Percentiles rank a stretch among this genome's conserved stretches.
These are phyloP conservation scores for Solanum pinnatisectum DNA, from an alignment of 257 asterid species.

Conservation along the genomic window DNA sequence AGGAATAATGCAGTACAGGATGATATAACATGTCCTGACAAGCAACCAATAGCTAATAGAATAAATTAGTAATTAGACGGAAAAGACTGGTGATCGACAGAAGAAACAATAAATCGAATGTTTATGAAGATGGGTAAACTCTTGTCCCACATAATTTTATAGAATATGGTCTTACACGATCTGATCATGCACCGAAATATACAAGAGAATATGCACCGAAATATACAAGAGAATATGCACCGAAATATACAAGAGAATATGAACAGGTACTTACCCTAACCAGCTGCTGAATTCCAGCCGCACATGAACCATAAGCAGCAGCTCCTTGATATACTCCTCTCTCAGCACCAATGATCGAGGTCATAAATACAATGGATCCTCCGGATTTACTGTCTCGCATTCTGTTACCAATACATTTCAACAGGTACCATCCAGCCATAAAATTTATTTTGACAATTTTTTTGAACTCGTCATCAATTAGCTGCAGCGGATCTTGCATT, in stretches of 20 bases:
- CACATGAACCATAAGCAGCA: slow-evolving; percentile 91
- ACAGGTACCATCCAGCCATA: slow-evolving; percentile 74
- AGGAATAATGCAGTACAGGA: background rate
- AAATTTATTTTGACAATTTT: slow-evolving; percentile 66
- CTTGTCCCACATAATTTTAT: background rate
- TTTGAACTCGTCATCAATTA: slow-evolving; percentile 61
- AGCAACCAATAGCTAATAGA: background rate
- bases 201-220: background rate
- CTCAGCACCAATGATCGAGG: slow-evolving; percentile 72
- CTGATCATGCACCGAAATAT: background rate
- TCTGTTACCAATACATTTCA: slow-evolving; percentile 57
- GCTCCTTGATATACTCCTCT: slow-evolving; percentile 93
- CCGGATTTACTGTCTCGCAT: slow-evolving; percentile 81
- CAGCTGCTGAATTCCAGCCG: slow-evolving; percentile 87
- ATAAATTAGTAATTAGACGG: background rate
- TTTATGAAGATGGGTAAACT: background rate
- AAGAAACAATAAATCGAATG: background rate
- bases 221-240: background rate
- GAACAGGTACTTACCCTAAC: slow-evolving; percentile 50
- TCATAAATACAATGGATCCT: slow-evolving; percentile 74
- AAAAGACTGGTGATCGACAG: background rate
- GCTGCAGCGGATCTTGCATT: slow-evolving; percentile 65
- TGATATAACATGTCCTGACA: background rate
- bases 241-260: background rate
- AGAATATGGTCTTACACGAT: background rate